Base-by-base conservation (phyloP, 2,329 filamentous ascomycete genomes). In the Colletotrichum simmondsii region DNA sequence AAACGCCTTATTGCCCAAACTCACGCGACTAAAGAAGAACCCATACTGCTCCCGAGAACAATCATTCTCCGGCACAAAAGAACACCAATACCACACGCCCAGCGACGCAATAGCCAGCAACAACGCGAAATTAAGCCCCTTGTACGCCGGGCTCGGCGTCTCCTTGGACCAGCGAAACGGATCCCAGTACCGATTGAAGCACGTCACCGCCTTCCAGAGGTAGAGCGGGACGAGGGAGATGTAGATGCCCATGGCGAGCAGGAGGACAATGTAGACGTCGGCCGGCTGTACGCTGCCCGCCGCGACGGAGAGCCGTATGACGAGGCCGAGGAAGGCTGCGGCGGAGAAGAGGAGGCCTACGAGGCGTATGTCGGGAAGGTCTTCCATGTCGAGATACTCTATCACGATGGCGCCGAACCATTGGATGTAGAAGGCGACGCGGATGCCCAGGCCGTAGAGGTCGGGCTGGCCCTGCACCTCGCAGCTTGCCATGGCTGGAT, bases 391-490 rank as follows among this genome's bases (percentile, higher is more conserved):
- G 32, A 81, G 67, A 62, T 78, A 80, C 64, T 81, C 77, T 14
- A 81, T 75, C 1, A 80, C n/a, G 16, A 81, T 73, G 28, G 78
- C 76, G 10, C 78, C 79, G 52, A 82, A 77, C 82, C 82, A 84
- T 71, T 83, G 81, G 26, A 79, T 64, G 68, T 83, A 83, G 66
- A 83, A 81, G 11, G 78, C 78, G 26, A 77, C 75, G 5, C 81
- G 79, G 64, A 83, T 80, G 54, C 81, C 81, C 22, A 83, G 66
- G 7, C 82, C 81, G 57, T 83, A 83, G 60, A 82, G 75, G 28
- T 79, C 79, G 49, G 80, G 76, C 24, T 77, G 75, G 19, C 80
- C 77, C 32, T 75, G 64, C 52, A 75, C 66, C 19, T 76, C 72
- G 71, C 81, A 83, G 26, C 77, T 65, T 28, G 61, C 68, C 77